phyloP scores from a whole-genome alignment of 306 rosid species.

The Styphnolobium japonicum region DNA sequence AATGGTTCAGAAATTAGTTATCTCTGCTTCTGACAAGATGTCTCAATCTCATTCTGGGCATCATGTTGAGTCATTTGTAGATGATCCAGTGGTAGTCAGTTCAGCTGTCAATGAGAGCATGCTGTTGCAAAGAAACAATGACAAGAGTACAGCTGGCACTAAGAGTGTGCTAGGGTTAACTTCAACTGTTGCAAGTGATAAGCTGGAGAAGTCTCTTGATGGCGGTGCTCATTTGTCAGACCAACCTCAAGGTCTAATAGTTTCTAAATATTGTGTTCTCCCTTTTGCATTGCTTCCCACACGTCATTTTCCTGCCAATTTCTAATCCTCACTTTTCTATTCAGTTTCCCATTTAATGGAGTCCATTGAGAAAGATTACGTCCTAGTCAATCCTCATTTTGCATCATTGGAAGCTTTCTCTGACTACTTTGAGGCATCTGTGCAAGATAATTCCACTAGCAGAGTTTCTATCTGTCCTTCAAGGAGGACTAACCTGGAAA shows the following conservation, averaged over 20 bases:
- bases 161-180: constrained; percentile 28
- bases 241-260: constrained; percentile 53
- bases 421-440: constrained; percentile 52
- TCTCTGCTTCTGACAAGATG: constrained; percentile 23
- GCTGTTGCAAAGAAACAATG: constrained; percentile 23
- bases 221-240: constrained; percentile 35
- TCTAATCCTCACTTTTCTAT: constrained; percentile 11
- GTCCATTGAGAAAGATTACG: constrained; percentile 82
- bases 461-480: constrained; percentile 38
- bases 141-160: constrained; percentile 27
- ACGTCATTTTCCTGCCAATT: neutral
- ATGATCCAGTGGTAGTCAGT: constrained; percentile 28
- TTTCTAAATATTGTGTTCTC: constrained; percentile 12
- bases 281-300: constrained; percentile 18
- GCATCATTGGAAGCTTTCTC: constrained; percentile 66
- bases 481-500: constrained; percentile 38
- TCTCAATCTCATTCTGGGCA: constrained; percentile 37
- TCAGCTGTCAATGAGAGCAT: constrained; percentile 22
- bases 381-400: constrained; percentile 58
- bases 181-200: constrained; percentile 33
- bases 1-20: constrained; percentile 28
- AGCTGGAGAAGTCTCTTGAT: constrained; percentile 35
- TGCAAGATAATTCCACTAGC: constrained; percentile 30
- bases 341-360: constrained; percentile 80
- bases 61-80: constrained; percentile 33